Percentiles rank a stretch among this genome's conserved stretches.
phyloP scores from a whole-genome alignment of 805 yeast genomes.

The Starmerella potacharoeniae region DNA sequence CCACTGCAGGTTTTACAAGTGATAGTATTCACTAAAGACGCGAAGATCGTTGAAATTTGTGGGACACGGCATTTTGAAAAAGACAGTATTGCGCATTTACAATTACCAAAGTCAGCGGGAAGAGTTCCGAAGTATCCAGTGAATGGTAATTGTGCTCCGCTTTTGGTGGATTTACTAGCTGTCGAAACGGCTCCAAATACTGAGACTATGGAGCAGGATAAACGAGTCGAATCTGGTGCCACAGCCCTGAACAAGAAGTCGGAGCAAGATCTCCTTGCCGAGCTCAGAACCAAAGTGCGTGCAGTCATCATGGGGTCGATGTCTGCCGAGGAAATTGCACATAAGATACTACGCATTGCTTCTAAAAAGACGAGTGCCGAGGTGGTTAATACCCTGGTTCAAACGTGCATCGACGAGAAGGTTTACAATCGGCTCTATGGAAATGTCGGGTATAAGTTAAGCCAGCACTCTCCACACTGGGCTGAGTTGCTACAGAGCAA shows the following conservation, averaged over 20 bases:
- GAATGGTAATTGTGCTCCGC: not conserved
- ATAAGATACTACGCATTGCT: slow-evolving; percentile 48
- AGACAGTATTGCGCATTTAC: slow-evolving; percentile 7
- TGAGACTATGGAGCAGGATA: not conserved
- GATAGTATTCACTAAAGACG: not conserved
- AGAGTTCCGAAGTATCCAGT: not conserved
- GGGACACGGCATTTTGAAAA: slow-evolving; percentile 10
- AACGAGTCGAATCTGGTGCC: too few species aligned
- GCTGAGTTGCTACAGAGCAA: slow-evolving; percentile 37
- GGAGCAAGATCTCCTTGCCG: not conserved
- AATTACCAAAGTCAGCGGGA: not conserved
- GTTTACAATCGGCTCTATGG: slow-evolving; percentile 82
- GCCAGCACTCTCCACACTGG: slow-evolving; percentile 46
- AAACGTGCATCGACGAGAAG: slow-evolving; percentile 75
- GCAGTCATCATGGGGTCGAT: slow-evolving; percentile 61
- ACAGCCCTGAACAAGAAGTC: not conserved
- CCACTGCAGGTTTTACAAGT: slow-evolving; percentile 10
- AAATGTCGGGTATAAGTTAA: slow-evolving; percentile 55
- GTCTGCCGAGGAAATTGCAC: slow-evolving; percentile 88
- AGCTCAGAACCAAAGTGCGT: not conserved
- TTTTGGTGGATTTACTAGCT: not conserved
- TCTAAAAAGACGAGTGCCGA: slow-evolving; percentile 33
- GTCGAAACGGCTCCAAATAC: not conserved
- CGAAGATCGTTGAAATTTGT: not conserved
- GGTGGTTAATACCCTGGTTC: slow-evolving; percentile 61